Percentiles rank a stretch among this genome's conserved stretches.
Conservation (phyloP, 2,329 filamentous ascomycete genomes). For the Penicillium sp. region DNA sequence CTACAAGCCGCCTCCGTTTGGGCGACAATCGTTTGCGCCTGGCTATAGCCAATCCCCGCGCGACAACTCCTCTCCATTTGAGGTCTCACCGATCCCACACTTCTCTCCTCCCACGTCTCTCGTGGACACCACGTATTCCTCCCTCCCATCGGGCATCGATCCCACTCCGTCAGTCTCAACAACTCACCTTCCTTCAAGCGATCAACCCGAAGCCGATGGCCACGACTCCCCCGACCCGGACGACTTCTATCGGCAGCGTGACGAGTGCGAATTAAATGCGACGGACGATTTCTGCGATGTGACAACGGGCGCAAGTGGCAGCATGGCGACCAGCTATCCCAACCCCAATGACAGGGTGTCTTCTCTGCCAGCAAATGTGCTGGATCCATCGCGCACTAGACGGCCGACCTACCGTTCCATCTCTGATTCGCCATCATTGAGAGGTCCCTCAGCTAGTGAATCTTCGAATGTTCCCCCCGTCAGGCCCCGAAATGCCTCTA, state of each 20-base stretch:
- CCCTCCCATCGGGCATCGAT: constrained; percentile 19
- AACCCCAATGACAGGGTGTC: constrained; percentile 19
- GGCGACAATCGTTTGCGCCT: constrained; percentile 30
- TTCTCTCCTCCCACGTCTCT: constrained; percentile 19
- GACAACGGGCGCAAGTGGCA: constrained; percentile 17
- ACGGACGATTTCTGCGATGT: constrained; percentile 16
- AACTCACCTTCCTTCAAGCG: constrained; percentile 20
- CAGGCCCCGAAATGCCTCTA: constrained; percentile 56
- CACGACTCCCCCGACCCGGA: constrained; percentile 43
- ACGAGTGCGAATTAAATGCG: constrained; percentile 30
- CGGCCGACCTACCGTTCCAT: constrained; percentile 29
- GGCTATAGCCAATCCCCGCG: constrained; percentile 23
- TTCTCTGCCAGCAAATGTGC: constrained; percentile 25
- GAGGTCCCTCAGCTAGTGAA: constrained; percentile 14
- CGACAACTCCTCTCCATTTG: constrained; percentile 19
- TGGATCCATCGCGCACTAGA: constrained; percentile 20
- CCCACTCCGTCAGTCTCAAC: constrained; percentile 13
- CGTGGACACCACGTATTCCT: constrained; percentile 26
- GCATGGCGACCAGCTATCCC: constrained; percentile 19
- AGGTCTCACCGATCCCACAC: constrained; percentile 27
- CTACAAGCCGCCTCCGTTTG: constrained; percentile 26
- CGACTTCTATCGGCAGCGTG: constrained; percentile 49
- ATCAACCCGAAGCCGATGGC: constrained; percentile 11
- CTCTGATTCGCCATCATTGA: constrained; percentile 28
- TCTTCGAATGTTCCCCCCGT: constrained; percentile 13